A percentile compares a stretch with the other conserved stretches of the same genome.
Evolutionary conservation across 2,329 filamentous ascomycete genomes (phyloP).

Genomic region (Pseudogymnoascus sp.): DNA sequence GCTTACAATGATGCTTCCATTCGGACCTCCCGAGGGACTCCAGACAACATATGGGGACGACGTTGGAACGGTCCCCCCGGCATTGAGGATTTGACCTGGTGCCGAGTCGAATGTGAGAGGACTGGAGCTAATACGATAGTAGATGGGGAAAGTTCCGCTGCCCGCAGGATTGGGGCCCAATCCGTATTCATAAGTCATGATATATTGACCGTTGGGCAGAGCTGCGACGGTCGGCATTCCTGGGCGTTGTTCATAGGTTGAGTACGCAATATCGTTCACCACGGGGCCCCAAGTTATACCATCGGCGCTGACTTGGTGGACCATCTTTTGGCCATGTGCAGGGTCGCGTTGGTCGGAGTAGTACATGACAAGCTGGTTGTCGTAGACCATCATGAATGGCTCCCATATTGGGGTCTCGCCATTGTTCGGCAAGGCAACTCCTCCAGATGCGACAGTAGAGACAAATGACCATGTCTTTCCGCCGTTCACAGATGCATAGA

Average conservation of each 20-base stretch:
- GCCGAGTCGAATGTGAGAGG: conserved; percentile 40
- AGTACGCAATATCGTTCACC: conserved; percentile 54
- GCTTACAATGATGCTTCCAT: conserved; percentile 44
- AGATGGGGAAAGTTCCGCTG: conserved; percentile 40
- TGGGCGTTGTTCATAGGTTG: conserved; percentile 51
- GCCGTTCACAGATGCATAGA: conserved; percentile 55
- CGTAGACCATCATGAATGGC: conserved; percentile 53
- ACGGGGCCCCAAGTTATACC: conserved; percentile 51
- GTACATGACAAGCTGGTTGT: conserved; percentile 54
- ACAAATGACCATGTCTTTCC: conserved; percentile 58
- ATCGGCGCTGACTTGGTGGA: conserved; percentile 48
- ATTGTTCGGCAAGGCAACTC: conserved; percentile 48
- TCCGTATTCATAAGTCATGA: conserved; percentile 54
- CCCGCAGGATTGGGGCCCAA: conserved; percentile 3
- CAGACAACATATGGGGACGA: conserved; percentile 46
- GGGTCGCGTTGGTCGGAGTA: conserved; percentile 64
- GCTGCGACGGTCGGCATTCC: conserved; percentile 56
- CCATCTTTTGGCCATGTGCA: conserved; percentile 59
- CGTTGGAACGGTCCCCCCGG: conserved; percentile 35
- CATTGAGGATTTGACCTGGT: conserved; percentile 34
- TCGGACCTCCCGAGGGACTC: conserved; percentile 38
- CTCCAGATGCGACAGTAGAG: conserved; percentile 53
- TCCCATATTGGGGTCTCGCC: conserved; percentile 63
- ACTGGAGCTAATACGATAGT: conserved; percentile 42
- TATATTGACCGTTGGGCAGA: conserved; percentile 46